Evolutionary conservation across 176 grass and related monocot genomes (phyloP).

Genomic region (Canna indica): DNA sequence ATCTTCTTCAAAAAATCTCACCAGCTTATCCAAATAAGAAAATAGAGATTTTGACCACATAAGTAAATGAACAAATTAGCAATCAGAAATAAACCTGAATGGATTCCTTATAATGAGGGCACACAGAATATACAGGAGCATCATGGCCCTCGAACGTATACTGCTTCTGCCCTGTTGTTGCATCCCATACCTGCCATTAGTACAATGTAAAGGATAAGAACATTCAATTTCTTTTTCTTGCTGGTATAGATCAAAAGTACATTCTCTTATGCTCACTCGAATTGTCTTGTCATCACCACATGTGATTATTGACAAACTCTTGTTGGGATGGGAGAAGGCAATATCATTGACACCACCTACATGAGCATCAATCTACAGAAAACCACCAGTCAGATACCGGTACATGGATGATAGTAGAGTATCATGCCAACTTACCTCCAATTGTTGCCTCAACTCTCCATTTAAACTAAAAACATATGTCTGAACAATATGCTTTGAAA

Average conservation of each 20-base stretch:
- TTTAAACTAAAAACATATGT: conserved; percentile 71
- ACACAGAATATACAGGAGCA: conserved; percentile 92
- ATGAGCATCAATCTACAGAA: conserved; percentile 88
- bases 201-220: conserved; percentile 11
- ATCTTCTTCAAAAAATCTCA: neutral
- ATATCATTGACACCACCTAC: conserved; percentile 97
- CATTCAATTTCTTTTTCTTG: neutral
- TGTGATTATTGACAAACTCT: conserved; percentile 90
- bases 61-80: neutral
- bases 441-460: conserved; percentile 81
- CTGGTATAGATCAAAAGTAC: neutral
- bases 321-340: conserved; percentile 96
- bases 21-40: neutral
- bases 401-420: conserved; percentile 10
- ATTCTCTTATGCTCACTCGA: conserved; percentile 40
- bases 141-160: conserved; percentile 99
- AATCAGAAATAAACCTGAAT: conserved; percentile 66
- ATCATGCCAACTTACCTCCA: conserved; percentile 56
- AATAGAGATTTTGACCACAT: conserved; percentile 4
- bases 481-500: conserved; percentile 99
- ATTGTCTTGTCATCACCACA: conserved; percentile 98
- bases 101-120: conserved; percentile 94
- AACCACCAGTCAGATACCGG: conserved; percentile 24
- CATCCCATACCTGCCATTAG: conserved; percentile 89
- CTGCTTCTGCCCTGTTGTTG: conserved; percentile 79